Evolutionary conservation across 2,329 filamentous ascomycete genomes (phyloP).

Genomic region (Diplodia scrobiculata): DNA sequence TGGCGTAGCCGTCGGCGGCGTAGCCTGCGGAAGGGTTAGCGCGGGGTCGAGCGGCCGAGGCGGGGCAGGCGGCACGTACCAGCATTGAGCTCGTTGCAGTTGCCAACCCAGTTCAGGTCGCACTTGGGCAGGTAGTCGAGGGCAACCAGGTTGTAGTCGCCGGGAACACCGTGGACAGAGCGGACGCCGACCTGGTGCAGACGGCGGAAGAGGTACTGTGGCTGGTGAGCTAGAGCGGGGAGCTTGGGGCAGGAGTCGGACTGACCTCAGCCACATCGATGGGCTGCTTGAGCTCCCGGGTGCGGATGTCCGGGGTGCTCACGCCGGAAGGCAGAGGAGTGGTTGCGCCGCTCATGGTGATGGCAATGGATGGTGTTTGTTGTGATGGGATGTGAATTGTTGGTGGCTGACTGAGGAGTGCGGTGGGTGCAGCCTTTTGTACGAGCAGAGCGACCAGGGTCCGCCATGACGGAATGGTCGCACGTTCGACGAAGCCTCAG

Average conservation of each 20-base stretch:
- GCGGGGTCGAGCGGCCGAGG: conserved; percentile 19
- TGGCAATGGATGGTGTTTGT: conserved; percentile 7
- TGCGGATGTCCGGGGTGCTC: conserved; percentile 43
- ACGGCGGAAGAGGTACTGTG: conserved; percentile 55
- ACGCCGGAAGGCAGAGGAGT: conserved; percentile 27
- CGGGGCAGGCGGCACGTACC: conserved; percentile 41
- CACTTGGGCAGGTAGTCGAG: conserved; percentile 60
- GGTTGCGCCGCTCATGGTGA: conserved; percentile 29
- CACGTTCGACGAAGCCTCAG: not conserved
- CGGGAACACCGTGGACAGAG: conserved; percentile 56
- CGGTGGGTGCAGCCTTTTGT: conserved; percentile 23
- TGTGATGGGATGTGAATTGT: not conserved
- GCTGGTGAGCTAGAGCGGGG: conserved; percentile 11
- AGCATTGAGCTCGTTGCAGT: conserved; percentile 64
- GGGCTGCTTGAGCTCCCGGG: conserved; percentile 48
- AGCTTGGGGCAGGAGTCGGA: conserved; percentile 5
- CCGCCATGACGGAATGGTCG: conserved; percentile 25
- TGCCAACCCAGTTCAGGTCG: conserved; percentile 62
- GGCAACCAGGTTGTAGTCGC: conserved; percentile 53
- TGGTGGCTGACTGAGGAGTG: not conserved
- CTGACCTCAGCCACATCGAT: conserved; percentile 61
- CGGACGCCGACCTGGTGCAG: conserved; percentile 54
- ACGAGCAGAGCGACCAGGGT: conserved; percentile 17
- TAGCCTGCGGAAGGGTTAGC: conserved; percentile 43
- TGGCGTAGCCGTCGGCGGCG: conserved; percentile 52